A percentile compares a stretch with the other conserved stretches of the same genome.
These are phyloP conservation scores for Dactylonectria estremocensis DNA, from an alignment of 2,329 filamentous ascomycete genomes.

Conservation along the genomic window DNA sequence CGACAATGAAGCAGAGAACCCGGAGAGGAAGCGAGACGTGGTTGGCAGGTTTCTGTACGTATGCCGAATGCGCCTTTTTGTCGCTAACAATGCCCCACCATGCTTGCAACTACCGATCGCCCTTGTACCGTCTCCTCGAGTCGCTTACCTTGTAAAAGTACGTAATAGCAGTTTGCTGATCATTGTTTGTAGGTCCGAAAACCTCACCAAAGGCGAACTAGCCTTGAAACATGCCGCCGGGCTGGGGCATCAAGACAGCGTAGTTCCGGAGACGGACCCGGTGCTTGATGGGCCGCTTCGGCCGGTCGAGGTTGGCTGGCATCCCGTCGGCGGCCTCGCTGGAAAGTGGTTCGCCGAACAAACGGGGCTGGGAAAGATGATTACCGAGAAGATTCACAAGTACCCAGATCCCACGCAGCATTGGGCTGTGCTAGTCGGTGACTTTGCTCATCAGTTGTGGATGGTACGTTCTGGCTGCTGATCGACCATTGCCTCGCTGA, in stretches of 20 bases:
- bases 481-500: not conserved
- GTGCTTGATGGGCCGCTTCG: slow-evolving; percentile 50
- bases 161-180: slow-evolving; percentile 18
- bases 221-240: slow-evolving; percentile 55
- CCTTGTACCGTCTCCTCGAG: not conserved
- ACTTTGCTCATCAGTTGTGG: slow-evolving; percentile 71
- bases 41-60: not conserved
- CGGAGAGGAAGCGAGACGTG: not conserved
- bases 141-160: not conserved
- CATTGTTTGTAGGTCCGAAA: slow-evolving; percentile 46
- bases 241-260: slow-evolving; percentile 52
- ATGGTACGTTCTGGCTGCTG: slow-evolving; percentile 59
- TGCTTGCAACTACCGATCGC: not conserved
- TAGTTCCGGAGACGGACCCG: slow-evolving; percentile 49
- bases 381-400: slow-evolving; percentile 67
- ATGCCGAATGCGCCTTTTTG: not conserved
- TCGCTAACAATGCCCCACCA: not conserved
- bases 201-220: slow-evolving; percentile 54
- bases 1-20: not conserved
- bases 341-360: slow-evolving; percentile 73
- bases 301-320: slow-evolving; percentile 69
- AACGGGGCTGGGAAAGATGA: slow-evolving; percentile 69
- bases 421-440: slow-evolving; percentile 72
- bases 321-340: slow-evolving; percentile 69
- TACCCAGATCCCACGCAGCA: slow-evolving; percentile 74